Base-by-base conservation (phyloP, 1,139 yeast species). In the Yamadazyma pseudoaaseri region DNA sequence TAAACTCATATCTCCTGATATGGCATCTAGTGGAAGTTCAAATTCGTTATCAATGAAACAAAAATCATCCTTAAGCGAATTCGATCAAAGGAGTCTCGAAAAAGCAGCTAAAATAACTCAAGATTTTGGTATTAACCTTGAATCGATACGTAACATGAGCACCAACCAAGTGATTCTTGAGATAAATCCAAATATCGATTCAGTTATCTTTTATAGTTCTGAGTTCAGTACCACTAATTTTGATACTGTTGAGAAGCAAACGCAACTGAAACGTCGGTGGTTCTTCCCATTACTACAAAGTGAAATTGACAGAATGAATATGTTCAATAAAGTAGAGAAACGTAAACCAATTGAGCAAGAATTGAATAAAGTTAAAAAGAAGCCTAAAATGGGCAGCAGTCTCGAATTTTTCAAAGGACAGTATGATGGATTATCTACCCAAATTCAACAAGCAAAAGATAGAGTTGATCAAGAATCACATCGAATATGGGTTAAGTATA, bases 401-500 rank as follows among this genome's bases (percentile, higher is more conserved):
- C 46, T 66, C 2, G 73, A 70, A 16, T 69, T 65, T 44, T 70
- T 70, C 48, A 65, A 59, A 42, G 60, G 56, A 2, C 60, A 54
- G 38, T 68, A 69, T 38, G 71, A 64, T 18, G 65, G 59, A 15
- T 43, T 64, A 10, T 43, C 60, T 4, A 52, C 49, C 11, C 60
- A 54, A 34, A 43, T 48, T 13, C 49, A 50, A 8, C 13, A 22
- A 6, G 25, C 44, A 2, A 36, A 34, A 23, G 33, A 42, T 29
- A 37, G 45, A 11, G 38, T 38, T 15, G 49, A 45, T n/a, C 43
- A 44, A 18, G 46, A 49, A 13, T 39, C 56, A n/a, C 37, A 36
- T 9, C 67, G 84, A 42, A 83, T 87, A 6, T 92, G 97, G 97
- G 86, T 92, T 11, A 90, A 86, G 52, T 90, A 82, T 51, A 85